These are phyloP conservation scores for Corchorus olitorius DNA, from an alignment of 345 rosid species.

Conservation along the genomic window DNA sequence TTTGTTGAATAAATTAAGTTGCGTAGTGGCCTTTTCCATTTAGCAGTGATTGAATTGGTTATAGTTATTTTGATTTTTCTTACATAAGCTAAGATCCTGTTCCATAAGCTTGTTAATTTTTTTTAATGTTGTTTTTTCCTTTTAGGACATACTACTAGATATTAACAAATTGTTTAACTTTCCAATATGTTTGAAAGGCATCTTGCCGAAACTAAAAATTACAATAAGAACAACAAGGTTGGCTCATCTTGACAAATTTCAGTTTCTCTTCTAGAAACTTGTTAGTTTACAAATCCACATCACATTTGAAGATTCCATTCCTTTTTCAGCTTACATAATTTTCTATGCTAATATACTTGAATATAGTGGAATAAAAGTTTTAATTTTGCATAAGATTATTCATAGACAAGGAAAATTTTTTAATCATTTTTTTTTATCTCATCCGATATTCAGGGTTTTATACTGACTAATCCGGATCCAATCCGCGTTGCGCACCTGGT, in stretches of 20 bases:
- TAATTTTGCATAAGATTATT: neutral
- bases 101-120: no score
- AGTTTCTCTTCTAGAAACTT: neutral
- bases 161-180: neutral
- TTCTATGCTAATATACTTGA: neutral
- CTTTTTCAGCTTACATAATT: neutral
- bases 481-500: no score
- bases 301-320: neutral
- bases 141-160: no score
- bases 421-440: no score
- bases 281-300: neutral
- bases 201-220: neutral
- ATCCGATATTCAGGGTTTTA: no score
- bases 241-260: neutral
- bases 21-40: neutral
- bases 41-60: neutral
- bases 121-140: no score
- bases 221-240: neutral
- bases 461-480: no score
- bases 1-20: neutral
- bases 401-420: no score
- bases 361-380: neutral
- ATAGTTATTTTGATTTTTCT: neutral
- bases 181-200: neutral
- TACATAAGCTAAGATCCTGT: neutral